Percentiles rank a stretch among this genome's conserved stretches.
phyloP scores from a whole-genome alignment of 345 rosid genomes.

The Carallia pectinifolia region DNA sequence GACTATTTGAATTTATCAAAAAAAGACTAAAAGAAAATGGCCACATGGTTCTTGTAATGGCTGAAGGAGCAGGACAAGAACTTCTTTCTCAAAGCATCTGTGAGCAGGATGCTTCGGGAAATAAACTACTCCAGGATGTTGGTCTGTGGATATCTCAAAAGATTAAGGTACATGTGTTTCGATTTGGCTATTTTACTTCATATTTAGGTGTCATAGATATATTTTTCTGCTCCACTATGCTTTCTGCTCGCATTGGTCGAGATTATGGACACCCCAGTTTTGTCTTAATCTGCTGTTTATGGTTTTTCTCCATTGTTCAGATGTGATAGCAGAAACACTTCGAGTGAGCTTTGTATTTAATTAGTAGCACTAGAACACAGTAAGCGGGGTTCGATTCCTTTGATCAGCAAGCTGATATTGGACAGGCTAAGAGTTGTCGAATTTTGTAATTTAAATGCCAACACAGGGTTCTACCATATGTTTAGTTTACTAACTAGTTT shows the following conservation, averaged over 20 bases:
- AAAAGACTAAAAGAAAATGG: conserved; percentile 49
- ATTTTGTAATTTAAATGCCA: neutral
- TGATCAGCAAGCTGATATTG: too few species aligned
- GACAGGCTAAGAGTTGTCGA: neutral
- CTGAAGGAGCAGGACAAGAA: conserved; percentile 76
- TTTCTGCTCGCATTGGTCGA: neutral
- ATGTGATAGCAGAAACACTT: too few species aligned
- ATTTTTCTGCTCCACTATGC: too few species aligned
- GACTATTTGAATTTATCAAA: conserved; percentile 50
- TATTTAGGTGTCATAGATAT: neutral
- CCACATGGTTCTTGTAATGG: conserved; percentile 61
- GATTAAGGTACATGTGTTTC: conserved; percentile 39
- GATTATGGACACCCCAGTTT: too few species aligned
- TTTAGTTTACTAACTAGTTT: neutral
- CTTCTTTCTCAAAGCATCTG: conserved; percentile 34
- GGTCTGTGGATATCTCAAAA: conserved; percentile 56
- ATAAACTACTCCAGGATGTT: conserved; percentile 52
- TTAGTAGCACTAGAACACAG: too few species aligned
- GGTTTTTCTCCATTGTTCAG: too few species aligned
- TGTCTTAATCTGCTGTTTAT: too few species aligned
- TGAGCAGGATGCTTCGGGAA: conserved; percentile 56
- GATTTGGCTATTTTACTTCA: neutral
- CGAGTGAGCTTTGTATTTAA: too few species aligned
- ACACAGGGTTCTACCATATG: neutral
- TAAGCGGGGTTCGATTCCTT: too few species aligned